Evolutionary conservation across 192 early-diverging fungal species (phyloP).

Genomic region (Linnemannia zychae): DNA sequence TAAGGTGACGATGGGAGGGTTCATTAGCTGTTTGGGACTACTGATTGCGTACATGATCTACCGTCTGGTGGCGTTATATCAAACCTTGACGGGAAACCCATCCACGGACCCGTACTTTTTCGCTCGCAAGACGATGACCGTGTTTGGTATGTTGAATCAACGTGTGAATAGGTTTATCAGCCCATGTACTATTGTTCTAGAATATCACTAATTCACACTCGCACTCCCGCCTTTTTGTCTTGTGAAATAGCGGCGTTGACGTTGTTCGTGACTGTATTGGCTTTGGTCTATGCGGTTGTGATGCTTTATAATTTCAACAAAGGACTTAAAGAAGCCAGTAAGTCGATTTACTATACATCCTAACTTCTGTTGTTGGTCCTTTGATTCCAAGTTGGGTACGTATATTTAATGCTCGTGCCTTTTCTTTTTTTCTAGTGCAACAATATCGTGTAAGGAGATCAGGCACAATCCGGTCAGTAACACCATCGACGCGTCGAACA

Average conservation of each 20-base stretch:
- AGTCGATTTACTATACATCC: too few species aligned
- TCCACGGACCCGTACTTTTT: constrained; percentile 45
- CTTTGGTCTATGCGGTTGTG: constrained; percentile 35
- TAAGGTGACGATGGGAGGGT: constrained; percentile 51
- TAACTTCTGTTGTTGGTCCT: not conserved
- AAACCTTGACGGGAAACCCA: constrained; percentile 28
- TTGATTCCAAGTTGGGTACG: not conserved
- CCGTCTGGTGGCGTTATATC: constrained; percentile 17
- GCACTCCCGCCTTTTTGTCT: not conserved
- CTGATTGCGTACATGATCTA: constrained; percentile 47
- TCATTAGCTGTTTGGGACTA: constrained; percentile 34
- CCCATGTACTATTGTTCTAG: not conserved
- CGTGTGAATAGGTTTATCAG: too few species aligned
- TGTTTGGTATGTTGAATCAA: constrained; percentile 53
- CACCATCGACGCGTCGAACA: constrained; percentile 5
- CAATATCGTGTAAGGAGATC: constrained; percentile 41
- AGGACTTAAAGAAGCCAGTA: constrained; percentile 56
- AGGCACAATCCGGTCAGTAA: constrained; percentile 31
- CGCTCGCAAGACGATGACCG: constrained; percentile 52
- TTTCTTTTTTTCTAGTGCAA: constrained; percentile 16
- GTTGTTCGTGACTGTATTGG: constrained; percentile 35
- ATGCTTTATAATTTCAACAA: constrained; percentile 53
- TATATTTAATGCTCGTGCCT: not conserved
- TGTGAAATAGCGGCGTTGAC: constrained; percentile 36
- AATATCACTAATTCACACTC: not conserved